Evolutionary conservation across 257 asterid species (phyloP), one percentile per base, ranked within the genome.

Genomic region (Nicotiana benthamiana): DNA sequence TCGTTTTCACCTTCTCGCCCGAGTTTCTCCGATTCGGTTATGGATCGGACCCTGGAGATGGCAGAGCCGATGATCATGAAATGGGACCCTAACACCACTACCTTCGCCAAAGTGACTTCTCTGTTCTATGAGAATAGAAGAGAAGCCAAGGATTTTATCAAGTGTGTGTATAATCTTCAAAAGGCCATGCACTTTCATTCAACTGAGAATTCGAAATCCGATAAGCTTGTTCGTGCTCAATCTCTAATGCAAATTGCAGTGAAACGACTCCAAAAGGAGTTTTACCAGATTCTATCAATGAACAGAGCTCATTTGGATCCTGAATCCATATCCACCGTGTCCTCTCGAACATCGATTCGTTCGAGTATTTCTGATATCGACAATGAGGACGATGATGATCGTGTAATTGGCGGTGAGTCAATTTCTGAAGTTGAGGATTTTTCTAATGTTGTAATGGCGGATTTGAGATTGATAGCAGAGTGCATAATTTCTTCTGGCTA

Each of bases 231-330:
- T 15, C 91, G 89, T 1, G 97, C 97, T 0, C 97, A 95, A 26
- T 87, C 79, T 75, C 85, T 95, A 48, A 95, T 93, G 99, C 91
- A 91, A 68, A 85, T 84, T 36, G 98, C 99, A 0, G 85, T 92
- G 93, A 91, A 88, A 83, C 83, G 97, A 32, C 89, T 95, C 3
- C 93, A 93, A 83, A 93, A 93, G 83, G 99, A 95, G 86, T 93
- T 95, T 70, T 90, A 92, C 87, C 99, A 91, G 86, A 91, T 93
- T 13, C 86, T 95, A 34, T 91, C 97, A 1, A 90, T 84, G 88
- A 95, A 93, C 34, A 84, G 97, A 16, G 98, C 95, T 62, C 91
- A 92, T 52, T 88, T 95, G 30, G 99, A 95, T 78, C 97, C 97
- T 0, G 97, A 95, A 75, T 95, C 97, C 0, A 90, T 94, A 32